phyloP scores from a whole-genome alignment of 2,329 filamentous ascomycete species.

The Remersonia thermophila region DNA sequence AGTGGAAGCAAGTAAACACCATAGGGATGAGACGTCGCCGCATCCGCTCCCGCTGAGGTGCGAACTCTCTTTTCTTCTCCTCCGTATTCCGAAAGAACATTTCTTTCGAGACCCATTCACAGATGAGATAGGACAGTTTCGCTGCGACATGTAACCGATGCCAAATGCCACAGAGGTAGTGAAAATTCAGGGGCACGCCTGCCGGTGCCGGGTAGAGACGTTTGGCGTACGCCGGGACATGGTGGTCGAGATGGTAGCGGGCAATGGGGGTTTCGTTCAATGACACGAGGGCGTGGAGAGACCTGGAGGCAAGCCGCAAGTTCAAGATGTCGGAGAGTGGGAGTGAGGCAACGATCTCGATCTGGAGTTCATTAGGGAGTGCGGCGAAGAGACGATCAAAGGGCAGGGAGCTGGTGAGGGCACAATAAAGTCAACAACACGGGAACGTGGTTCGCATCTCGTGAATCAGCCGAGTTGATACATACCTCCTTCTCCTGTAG shows the following conservation, averaged over 20 bases:
- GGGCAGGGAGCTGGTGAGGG: conserved; percentile 28
- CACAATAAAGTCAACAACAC: background rate
- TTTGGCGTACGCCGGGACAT: conserved; percentile 47
- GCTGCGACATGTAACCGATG: conserved; percentile 52
- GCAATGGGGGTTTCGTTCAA: conserved; percentile 49
- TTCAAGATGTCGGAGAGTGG: conserved; percentile 49
- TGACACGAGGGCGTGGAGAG: conserved; percentile 47
- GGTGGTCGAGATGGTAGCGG: conserved; percentile 46
- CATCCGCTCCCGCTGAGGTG: conserved; percentile 51
- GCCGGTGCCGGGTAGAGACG: conserved; percentile 45
- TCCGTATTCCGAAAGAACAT: conserved; percentile 49
- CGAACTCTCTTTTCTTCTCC: conserved; percentile 42
- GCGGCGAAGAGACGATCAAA: conserved; percentile 46
- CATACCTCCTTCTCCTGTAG: too few relatives aligned
- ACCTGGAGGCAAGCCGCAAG: conserved; percentile 44
- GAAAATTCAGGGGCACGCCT: conserved; percentile 37
- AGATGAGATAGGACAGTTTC: conserved; percentile 49
- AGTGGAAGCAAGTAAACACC: conserved; percentile 54
- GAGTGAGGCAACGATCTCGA: conserved; percentile 48
- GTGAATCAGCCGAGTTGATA: too few relatives aligned
- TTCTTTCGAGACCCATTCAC: conserved; percentile 52
- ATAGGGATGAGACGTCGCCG: conserved; percentile 50
- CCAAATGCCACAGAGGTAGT: conserved; percentile 53
- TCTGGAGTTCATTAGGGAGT: conserved; percentile 49
- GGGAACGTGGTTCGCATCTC: background rate